phyloP scores from a whole-genome alignment of 108 stramenopile species.

The Cyclotella atomus region DNA sequence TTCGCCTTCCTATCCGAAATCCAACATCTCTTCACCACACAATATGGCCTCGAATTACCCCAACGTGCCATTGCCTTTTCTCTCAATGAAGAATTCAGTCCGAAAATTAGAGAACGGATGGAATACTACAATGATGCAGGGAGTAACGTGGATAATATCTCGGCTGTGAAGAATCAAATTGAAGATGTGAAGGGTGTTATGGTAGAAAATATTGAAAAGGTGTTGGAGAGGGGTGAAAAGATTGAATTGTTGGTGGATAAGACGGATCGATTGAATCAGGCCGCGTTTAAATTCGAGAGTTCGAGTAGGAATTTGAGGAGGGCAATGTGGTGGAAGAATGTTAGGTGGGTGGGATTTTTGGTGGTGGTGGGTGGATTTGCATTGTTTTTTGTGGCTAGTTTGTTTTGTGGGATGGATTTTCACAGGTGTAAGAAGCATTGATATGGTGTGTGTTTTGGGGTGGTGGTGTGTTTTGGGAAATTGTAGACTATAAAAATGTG shows the following conservation, averaged over 20 bases:
- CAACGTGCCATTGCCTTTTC: constrained; percentile 93
- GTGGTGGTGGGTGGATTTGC: constrained; percentile 61
- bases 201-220: constrained; percentile 97
- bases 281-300: constrained; percentile 94
- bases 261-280: constrained; percentile 92
- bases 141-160: constrained; percentile 82
- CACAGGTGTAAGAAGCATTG: constrained; percentile 63
- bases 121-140: constrained; percentile 90
- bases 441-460: no score
- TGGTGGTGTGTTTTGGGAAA: no score
- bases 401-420: constrained; percentile 75
- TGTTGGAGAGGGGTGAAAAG: constrained; percentile 96
- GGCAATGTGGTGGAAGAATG: constrained; percentile 90
- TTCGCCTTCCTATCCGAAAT: constrained; percentile 96
- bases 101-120: constrained; percentile 82
- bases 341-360: constrained; percentile 64
- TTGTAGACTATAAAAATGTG: no score
- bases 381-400: constrained; percentile 63
- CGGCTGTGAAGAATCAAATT: constrained; percentile 87
- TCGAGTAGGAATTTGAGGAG: constrained; percentile 74
- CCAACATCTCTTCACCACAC: constrained; percentile 74
- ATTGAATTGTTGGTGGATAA: constrained; percentile 99
- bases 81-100: constrained; percentile 91
- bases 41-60: constrained; percentile 83
- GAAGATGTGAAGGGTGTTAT: constrained; percentile 95